phyloP scores from a whole-genome alignment of 1,284 basidiomycete genomes.

The Kalmanozyma brasiliensis region DNA sequence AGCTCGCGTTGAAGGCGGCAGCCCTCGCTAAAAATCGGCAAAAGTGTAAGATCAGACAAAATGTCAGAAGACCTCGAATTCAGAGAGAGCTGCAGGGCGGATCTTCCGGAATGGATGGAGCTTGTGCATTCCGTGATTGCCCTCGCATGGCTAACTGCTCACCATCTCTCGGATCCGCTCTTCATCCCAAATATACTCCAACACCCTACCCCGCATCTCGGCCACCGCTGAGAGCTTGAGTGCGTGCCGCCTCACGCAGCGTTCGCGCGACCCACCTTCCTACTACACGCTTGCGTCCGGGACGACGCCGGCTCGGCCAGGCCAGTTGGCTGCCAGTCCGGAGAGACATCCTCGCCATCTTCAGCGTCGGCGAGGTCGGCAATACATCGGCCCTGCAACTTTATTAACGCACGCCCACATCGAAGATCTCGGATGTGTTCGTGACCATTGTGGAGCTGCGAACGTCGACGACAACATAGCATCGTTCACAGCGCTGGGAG shows the following conservation, averaged over 20 bases:
- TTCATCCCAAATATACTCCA: conserved; percentile 17
- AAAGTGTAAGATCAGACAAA: too few species aligned
- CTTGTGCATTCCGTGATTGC: conserved; percentile 3
- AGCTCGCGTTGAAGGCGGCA: too few species aligned
- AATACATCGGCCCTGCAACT: not conserved
- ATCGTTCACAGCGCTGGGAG: too few species aligned
- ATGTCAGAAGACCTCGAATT: too few species aligned
- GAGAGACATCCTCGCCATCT: conserved; percentile 10
- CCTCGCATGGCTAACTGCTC: conserved; percentile 4
- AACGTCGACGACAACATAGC: too few species aligned
- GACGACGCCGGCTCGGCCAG: conserved; percentile 11
- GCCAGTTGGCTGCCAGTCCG: conserved; percentile 10
- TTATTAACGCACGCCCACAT: too few species aligned
- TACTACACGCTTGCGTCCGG: conserved; percentile 1
- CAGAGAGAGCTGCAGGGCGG: too few species aligned
- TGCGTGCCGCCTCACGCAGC: conserved; percentile 15
- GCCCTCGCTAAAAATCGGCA: too few species aligned
- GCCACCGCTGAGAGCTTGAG: conserved; percentile 3
- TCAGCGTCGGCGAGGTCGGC: conserved; percentile 3
- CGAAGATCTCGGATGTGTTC: too few species aligned
- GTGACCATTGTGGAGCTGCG: too few species aligned
- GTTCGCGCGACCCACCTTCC: not conserved
- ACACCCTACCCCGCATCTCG: conserved; percentile 20
- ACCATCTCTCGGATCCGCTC: conserved; percentile 47
- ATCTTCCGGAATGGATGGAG: too few species aligned